Conservation (phyloP, 2,329 filamentous ascomycete species). For the Rhynchosporium agropyri region DNA sequence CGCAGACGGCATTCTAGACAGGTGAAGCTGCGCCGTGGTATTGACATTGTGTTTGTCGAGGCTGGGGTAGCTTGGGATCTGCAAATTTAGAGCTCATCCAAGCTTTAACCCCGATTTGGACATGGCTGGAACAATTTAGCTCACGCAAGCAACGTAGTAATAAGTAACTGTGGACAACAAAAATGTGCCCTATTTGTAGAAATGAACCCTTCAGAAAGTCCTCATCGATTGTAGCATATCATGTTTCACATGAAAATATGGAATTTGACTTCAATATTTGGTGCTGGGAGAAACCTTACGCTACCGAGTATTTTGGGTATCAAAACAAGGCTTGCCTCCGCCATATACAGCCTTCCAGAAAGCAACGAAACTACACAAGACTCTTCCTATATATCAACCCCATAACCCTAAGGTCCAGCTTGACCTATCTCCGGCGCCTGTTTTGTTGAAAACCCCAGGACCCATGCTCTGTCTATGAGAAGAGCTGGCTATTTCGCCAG, state of each 20-base stretch:
- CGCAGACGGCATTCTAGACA: slow-evolving; percentile 35
- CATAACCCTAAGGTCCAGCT: slow-evolving; percentile 67
- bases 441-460: slow-evolving; percentile 52
- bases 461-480: slow-evolving; percentile 68
- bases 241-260: not conserved
- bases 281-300: not conserved
- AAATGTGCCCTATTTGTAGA: too few species aligned
- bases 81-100: slow-evolving; percentile 10
- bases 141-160: not conserved
- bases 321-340: not conserved
- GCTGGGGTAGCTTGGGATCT: slow-evolving; percentile 19
- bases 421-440: slow-evolving; percentile 45
- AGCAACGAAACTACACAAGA: not conserved
- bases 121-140: not conserved
- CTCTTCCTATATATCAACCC: slow-evolving; percentile 43
- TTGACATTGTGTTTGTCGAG: slow-evolving; percentile 30
- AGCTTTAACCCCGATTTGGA: slow-evolving; percentile 6
- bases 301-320: slow-evolving; percentile 1
- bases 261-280: not conserved
- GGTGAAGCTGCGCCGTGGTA: slow-evolving; percentile 32
- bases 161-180: too few species aligned
- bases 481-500: slow-evolving; percentile 56
- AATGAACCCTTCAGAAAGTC: too few species aligned
- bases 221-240: too few species aligned
- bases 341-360: not conserved